These are phyloP conservation scores for Saccharomyces eubayanus DNA, from an alignment of 805 yeast species.

Conservation along the genomic window DNA sequence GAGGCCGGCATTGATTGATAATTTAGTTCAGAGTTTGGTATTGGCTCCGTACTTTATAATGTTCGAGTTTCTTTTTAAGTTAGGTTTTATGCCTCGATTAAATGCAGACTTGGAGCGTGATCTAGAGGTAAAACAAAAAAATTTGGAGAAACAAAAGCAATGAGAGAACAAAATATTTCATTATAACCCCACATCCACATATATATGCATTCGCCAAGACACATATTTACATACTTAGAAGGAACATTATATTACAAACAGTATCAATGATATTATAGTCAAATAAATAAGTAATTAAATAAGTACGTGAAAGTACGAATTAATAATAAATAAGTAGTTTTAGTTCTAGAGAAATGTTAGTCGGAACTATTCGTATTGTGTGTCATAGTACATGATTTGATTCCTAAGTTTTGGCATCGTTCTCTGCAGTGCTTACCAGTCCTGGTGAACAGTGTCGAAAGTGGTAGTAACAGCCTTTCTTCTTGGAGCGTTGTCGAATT, in stretches of 20 bases:
- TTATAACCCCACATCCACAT: neutral
- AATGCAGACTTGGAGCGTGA: conserved; percentile 21
- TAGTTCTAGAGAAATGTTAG: neutral
- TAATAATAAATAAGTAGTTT: neutral
- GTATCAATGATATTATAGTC: neutral
- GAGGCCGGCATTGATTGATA: conserved; percentile 83
- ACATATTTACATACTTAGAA: neutral
- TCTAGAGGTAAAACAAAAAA: neutral
- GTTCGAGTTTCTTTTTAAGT: conserved; percentile 60
- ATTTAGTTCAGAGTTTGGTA: conserved; percentile 73
- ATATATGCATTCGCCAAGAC: too few species aligned
- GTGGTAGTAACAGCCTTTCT: conserved; percentile 4
- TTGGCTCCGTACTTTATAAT: conserved; percentile 86
- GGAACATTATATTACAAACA: neutral
- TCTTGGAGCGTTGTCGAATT: conserved; percentile 12
- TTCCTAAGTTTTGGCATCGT: neutral
- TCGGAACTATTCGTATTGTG: neutral
- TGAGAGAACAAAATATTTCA: neutral
- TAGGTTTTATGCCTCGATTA: conserved; percentile 54
- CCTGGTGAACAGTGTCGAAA: conserved; percentile 9
- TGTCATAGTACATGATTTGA: neutral
- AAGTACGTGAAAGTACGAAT: neutral
- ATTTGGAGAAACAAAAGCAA: neutral
- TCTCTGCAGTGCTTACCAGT: conserved; percentile 7
- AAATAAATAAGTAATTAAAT: neutral